Percentiles rank a stretch among this genome's conserved stretches.
These are phyloP conservation scores for Xylaria flabelliformis DNA, from an alignment of 495 filamentous ascomycete genomes.

Conservation along the genomic window DNA sequence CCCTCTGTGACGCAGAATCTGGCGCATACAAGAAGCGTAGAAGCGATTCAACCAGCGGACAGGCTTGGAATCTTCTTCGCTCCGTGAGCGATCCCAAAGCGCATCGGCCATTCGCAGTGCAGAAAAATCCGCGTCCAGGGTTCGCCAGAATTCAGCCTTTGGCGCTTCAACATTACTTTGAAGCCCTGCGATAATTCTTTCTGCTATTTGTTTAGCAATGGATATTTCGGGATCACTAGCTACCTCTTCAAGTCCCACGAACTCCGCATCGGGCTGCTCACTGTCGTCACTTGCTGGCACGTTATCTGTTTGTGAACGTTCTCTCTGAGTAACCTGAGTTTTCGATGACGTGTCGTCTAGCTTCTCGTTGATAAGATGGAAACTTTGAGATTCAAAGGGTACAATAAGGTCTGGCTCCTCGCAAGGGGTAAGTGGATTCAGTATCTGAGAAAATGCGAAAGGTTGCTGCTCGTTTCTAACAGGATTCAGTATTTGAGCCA, in stretches of 20 bases:
- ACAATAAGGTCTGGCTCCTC: background rate
- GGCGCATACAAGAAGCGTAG: slow-evolving; percentile 13
- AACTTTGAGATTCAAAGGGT: background rate
- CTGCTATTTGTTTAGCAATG: background rate
- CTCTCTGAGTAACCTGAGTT: background rate
- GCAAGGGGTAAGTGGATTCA: background rate
- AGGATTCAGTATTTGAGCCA: background rate
- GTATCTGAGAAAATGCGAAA: background rate
- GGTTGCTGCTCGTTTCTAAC: background rate
- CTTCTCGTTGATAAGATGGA: background rate
- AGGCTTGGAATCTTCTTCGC: background rate
- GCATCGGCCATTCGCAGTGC: background rate
- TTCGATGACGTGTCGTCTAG: background rate
- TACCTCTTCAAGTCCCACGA: background rate
- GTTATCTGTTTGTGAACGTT: background rate
- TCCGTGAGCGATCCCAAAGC: slow-evolving; percentile 3
- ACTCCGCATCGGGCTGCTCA: background rate
- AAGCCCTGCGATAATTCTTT: background rate
- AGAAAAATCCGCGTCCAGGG: background rate
- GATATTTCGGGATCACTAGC: background rate
- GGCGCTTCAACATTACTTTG: background rate
- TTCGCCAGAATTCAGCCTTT: slow-evolving; percentile 3
- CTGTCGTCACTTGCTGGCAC: too few relatives aligned
- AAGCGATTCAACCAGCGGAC: slow-evolving; percentile 10
- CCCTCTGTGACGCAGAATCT: background rate